Percentiles rank a stretch among this genome's conserved stretches.
Evolutionary conservation across 2,329 filamentous ascomycete genomes (phyloP).

Genomic region (Nothophoma quercina): DNA sequence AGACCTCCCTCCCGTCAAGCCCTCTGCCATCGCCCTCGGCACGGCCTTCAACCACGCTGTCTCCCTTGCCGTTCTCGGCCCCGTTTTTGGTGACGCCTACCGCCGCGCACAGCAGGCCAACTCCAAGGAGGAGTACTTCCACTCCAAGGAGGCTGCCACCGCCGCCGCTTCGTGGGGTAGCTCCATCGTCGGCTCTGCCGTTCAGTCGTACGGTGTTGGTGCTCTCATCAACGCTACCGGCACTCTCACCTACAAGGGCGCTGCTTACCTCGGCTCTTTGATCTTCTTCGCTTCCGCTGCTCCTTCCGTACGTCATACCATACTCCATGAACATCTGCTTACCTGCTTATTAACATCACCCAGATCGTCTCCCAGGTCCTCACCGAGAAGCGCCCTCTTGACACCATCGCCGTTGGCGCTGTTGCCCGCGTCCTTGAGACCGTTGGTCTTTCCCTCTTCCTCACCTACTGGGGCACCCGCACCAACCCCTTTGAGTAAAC

Average conservation of each 20-base stretch:
- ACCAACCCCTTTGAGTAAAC: constrained; percentile 87
- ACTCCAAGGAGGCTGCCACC: constrained; percentile 88
- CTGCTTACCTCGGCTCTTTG: constrained; percentile 87
- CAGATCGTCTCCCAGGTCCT: constrained; percentile 87
- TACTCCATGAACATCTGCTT: background rate
- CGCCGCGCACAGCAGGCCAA: constrained; percentile 89
- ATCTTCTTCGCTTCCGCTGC: constrained; percentile 93
- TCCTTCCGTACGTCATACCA: constrained; percentile 71
- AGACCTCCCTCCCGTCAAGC: constrained; percentile 88
- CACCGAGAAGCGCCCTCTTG: constrained; percentile 88
- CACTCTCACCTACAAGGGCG: constrained; percentile 95
- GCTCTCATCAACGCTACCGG: constrained; percentile 89
- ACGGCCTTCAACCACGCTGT: constrained; percentile 94
- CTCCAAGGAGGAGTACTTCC: constrained; percentile 95
- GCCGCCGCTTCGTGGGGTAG: constrained; percentile 91
- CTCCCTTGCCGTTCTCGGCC: constrained; percentile 84
- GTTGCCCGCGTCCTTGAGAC: constrained; percentile 91
- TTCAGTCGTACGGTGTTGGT: constrained; percentile 89
- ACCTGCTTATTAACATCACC: constrained; percentile 26
- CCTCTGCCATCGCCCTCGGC: constrained; percentile 95
- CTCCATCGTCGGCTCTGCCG: constrained; percentile 83
- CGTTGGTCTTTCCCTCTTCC: constrained; percentile 86
- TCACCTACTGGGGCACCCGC: constrained; percentile 97
- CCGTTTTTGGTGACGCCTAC: constrained; percentile 94
- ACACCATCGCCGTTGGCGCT: constrained; percentile 86